Conservation (phyloP, 345 rosid genomes). For the Euphorbia peplus region DNA sequence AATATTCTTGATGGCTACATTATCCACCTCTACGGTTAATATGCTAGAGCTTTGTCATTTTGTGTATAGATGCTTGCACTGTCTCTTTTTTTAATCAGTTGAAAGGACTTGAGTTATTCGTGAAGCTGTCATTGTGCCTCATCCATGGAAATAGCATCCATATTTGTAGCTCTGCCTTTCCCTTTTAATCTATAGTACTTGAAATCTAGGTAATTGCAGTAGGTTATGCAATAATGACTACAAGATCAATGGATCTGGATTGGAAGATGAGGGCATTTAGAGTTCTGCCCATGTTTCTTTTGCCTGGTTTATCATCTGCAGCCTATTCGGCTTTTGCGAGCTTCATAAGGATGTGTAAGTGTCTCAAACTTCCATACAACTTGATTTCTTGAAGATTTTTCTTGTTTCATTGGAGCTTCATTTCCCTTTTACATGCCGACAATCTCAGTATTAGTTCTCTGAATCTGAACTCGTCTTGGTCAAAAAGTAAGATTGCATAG, state of each 20-base stretch:
- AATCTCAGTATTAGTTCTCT: not conserved
- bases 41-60: not conserved
- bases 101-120: not conserved
- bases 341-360: slow-evolving; percentile 68
- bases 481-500: not conserved
- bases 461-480: not conserved
- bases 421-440: not conserved
- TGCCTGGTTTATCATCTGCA: slow-evolving; percentile 55
- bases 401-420: not conserved
- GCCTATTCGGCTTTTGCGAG: slow-evolving; percentile 48
- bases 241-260: slow-evolving; percentile 53
- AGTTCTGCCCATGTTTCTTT: slow-evolving; percentile 63
- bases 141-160: not conserved
- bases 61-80: not conserved
- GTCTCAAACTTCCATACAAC: not conserved
- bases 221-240: slow-evolving; percentile 60
- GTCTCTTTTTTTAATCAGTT: not conserved
- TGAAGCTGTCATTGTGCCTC: slow-evolving; percentile 1
- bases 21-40: not conserved
- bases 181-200: not conserved
- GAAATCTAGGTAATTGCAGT: slow-evolving; percentile 55
- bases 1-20: not conserved
- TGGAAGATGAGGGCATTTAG: slow-evolving; percentile 71
- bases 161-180: not conserved
- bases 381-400: not conserved